Evolutionary conservation across 2,329 filamentous ascomycete genomes (phyloP), one percentile per base, ranked within the genome.

Genomic region (Cercospora sp.): DNA sequence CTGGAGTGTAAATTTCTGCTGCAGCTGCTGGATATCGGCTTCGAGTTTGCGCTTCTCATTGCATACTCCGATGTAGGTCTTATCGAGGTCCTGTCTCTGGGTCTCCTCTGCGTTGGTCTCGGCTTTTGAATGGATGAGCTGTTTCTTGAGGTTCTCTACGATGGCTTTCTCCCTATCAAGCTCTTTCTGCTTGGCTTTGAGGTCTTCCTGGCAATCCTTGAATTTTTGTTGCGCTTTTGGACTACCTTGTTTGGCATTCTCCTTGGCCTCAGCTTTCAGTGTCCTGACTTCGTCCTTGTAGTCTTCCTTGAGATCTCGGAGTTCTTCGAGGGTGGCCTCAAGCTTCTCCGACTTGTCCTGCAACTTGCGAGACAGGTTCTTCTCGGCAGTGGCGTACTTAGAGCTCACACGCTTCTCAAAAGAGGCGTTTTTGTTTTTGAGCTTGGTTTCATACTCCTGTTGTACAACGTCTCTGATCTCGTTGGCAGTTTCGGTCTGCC

Each of bases 141-240:
- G 20, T 13, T 28, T 61, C 16, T 9, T 42, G 20, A 36, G 60
- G 5, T 3, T 30, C 20, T 10, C 48, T 6, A 65, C 28, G 4
- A 42, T 57, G 12, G 6, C 7, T 8, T 60, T 31, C 39, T 53
- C 61, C 20, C 65, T 23, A 16, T 67, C 42, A 16, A 70, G 45
- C 57, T 62, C 57, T 7, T 36, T 53, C 4, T 67, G 28, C 60
- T 69, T 69, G 3, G 65, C 67, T 60, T 68, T 69, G 42, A 73
- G 12, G 2, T 64, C 65, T 1, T 57, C 36, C 26, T 66, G 45
- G n/a, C 33, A 62, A 3, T 69, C 65, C 45, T 65, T 68, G 6
- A 68, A 20, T 10, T 42, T 31, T 23, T 69, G 57, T 5, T 66
- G 60, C 9, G 69, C 65, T 18, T 60, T 64, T 3, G 58, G 33